Evolutionary conservation across 306 rosid genomes (phyloP).

Genomic region (Prunus campanulata): DNA sequence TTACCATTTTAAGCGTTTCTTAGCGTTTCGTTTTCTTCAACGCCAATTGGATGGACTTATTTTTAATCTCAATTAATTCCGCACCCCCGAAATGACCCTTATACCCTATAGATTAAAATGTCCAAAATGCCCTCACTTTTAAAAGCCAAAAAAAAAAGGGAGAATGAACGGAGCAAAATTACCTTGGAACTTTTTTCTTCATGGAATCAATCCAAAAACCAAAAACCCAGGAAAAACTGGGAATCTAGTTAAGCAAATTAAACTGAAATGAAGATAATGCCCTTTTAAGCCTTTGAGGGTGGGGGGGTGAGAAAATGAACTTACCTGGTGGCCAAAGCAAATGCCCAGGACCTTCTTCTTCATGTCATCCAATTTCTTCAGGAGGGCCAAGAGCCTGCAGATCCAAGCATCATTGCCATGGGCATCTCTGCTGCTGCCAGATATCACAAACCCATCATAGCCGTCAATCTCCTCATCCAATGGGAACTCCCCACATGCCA

Average conservation of each 20-base stretch:
- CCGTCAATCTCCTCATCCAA: slow-evolving; percentile 29
- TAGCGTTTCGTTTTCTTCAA: background rate
- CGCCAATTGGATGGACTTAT: background rate
- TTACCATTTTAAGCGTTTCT: background rate
- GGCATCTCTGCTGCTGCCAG: slow-evolving; percentile 87
- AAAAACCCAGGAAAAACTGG: background rate
- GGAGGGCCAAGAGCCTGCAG: slow-evolving; percentile 43
- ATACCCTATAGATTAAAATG: background rate
- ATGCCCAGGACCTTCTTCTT: slow-evolving; percentile 73
- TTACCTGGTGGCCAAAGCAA: slow-evolving; percentile 92
- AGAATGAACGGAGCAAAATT: too few relatives aligned
- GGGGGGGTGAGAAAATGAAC: background rate
- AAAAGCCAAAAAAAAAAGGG: too few relatives aligned
- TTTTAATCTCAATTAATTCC: background rate
- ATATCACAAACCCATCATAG: slow-evolving; percentile 71
- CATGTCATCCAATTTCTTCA: slow-evolving; percentile 46
- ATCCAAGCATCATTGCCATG: slow-evolving; percentile 80
- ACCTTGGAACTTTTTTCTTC: too few relatives aligned
- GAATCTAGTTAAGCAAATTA: background rate
- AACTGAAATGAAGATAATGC: background rate
- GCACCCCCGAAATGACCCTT: background rate
- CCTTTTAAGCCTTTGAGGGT: background rate
- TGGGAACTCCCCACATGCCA: slow-evolving; percentile 56
- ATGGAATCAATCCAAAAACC: background rate
- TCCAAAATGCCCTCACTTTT: background rate